These are phyloP conservation scores for Cladosporium sp. DNA, from an alignment of 2,329 filamentous ascomycete species.

Conservation along the genomic window DNA sequence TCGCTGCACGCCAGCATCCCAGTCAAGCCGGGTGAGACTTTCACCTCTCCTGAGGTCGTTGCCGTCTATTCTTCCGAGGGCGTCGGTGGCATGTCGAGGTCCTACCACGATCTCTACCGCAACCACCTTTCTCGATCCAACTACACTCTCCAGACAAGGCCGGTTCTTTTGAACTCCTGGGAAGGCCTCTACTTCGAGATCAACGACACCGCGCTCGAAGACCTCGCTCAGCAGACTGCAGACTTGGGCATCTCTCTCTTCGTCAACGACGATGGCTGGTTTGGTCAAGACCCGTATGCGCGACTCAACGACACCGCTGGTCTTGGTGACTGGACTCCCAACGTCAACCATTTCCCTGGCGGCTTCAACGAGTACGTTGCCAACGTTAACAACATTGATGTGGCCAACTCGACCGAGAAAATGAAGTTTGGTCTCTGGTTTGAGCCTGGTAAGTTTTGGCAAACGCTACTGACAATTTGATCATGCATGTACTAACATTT, in stretches of 20 bases:
- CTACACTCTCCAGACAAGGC: constrained; percentile 48
- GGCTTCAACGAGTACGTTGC: constrained; percentile 51
- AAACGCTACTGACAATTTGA: too few species aligned
- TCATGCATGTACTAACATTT: background rate
- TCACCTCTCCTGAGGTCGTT: constrained; percentile 59
- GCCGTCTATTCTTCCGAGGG: constrained; percentile 57
- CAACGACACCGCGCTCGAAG: constrained; percentile 52
- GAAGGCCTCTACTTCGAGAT: constrained; percentile 58
- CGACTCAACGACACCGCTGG: constrained; percentile 54
- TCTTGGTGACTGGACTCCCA: constrained; percentile 60
- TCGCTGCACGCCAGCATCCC: constrained; percentile 56
- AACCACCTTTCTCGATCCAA: constrained; percentile 57
- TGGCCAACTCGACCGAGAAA: constrained; percentile 43
- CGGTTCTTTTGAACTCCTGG: constrained; percentile 61
- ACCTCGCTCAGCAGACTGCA: constrained; percentile 53
- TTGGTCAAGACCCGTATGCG: constrained; percentile 55
- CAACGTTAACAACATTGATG: constrained; percentile 44
- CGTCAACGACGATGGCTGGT: constrained; percentile 65
- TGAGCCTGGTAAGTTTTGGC: constrained; percentile 41
- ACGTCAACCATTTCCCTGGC: constrained; percentile 54
- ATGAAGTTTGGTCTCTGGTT: constrained; percentile 63
- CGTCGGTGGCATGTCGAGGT: constrained; percentile 58
- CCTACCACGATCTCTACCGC: constrained; percentile 57
- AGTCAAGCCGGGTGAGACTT: constrained; percentile 51
- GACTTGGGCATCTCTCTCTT: constrained; percentile 58